These are phyloP conservation scores for Candida pseudoglaebosa DNA, from an alignment of 805 yeast species.

Conservation along the genomic window DNA sequence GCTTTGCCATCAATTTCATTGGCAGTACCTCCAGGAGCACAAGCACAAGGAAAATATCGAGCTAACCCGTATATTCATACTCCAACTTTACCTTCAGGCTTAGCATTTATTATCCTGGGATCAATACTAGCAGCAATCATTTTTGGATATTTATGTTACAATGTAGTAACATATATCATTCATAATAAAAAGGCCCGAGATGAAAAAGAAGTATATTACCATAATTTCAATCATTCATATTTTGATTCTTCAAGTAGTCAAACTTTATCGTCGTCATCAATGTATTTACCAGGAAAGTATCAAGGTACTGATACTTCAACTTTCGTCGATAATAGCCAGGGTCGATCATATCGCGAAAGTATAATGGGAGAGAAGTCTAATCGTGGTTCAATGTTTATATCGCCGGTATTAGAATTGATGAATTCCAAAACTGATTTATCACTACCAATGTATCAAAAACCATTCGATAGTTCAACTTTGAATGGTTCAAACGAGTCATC, in stretches of 20 bases:
- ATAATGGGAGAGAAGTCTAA: conserved; percentile 13
- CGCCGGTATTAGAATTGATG: conserved; percentile 44
- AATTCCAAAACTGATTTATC: conserved; percentile 2
- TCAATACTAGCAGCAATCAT: conserved; percentile 22
- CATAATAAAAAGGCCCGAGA: conserved; percentile 24
- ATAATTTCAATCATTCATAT: conserved; percentile 9
- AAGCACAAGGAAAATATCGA: neutral
- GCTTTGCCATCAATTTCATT: conserved; percentile 9
- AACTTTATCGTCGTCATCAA: neutral
- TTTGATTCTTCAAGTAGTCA: conserved; percentile 5
- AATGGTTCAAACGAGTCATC: neutral
- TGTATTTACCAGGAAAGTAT: neutral
- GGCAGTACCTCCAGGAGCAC: conserved; percentile 8
- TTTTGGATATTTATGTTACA: conserved; percentile 15
- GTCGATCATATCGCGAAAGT: conserved; percentile 28
- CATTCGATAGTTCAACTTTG: neutral
- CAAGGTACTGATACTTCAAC: conserved; percentile 1
- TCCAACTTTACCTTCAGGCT: conserved; percentile 25
- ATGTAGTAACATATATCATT: conserved; percentile 19
- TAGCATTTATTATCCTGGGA: conserved; percentile 44
- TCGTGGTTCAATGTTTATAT: conserved; percentile 47
- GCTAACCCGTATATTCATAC: conserved; percentile 29
- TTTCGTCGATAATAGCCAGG: conserved; percentile 10
- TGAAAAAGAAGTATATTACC: conserved; percentile 30
- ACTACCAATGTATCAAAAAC: conserved; percentile 4